Conservation (phyloP, 176 grass and related monocot species). For the Bolboschoenus planiculmis region DNA sequence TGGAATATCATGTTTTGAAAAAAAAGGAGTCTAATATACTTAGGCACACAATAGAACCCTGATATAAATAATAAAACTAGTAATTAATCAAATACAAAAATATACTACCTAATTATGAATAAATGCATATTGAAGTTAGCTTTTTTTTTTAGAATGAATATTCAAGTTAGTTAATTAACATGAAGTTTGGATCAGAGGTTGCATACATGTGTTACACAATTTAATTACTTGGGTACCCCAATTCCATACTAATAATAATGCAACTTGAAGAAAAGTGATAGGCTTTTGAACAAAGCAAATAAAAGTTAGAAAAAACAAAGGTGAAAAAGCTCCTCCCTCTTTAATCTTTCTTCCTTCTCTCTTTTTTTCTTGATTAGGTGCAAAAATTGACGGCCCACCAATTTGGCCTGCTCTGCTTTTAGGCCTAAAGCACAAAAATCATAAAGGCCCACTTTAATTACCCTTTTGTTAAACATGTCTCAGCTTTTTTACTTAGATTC, state of each 20-base stretch:
- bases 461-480: conserved; percentile 1
- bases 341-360: conserved; percentile 6
- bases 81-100: too few species aligned
- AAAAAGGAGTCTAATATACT: neutral
- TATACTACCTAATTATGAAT: too few species aligned
- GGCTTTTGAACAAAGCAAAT: conserved; percentile 25
- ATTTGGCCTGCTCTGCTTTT: conserved; percentile 18
- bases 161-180: neutral
- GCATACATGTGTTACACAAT: neutral
- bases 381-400: conserved; percentile 20
- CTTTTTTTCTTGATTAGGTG: neutral
- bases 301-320: conserved; percentile 16
- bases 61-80: neutral
- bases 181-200: neutral
- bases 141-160: neutral
- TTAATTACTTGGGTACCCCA: neutral
- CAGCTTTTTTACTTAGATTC: neutral
- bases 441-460: conserved; percentile 29
- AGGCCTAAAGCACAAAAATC: conserved; percentile 24
- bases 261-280: conserved; percentile 15
- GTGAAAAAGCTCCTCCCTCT: neutral
- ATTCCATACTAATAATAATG: neutral
- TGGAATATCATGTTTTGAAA: neutral
- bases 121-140: too few species aligned
- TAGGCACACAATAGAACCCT: neutral